A percentile compares a stretch with the other conserved stretches of the same genome.
Evolutionary conservation across 805 yeast genomes (phyloP).

Genomic region (Wickerhamomyces xylosicus): DNA sequence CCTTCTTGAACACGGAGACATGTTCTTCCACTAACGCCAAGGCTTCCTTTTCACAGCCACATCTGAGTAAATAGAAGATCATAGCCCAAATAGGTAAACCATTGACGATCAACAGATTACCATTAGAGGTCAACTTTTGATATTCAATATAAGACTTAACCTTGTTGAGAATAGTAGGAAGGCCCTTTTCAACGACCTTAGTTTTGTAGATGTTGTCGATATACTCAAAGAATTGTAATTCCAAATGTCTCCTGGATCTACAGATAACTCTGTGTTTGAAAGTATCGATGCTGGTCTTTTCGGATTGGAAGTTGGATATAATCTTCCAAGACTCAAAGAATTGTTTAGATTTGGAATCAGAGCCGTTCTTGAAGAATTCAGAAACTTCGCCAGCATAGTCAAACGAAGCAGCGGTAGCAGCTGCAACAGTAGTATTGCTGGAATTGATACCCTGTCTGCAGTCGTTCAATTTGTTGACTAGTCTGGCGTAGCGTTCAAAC

Average conservation of each 20-base stretch:
- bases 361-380: constrained; percentile 44
- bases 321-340: constrained; percentile 68
- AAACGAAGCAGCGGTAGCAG: too few species aligned
- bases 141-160: constrained; percentile 50
- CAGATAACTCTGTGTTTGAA: constrained; percentile 31
- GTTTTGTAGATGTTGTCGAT: constrained; percentile 55
- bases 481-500: constrained; percentile 67
- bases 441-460: constrained; percentile 38
- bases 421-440: constrained; percentile 11
- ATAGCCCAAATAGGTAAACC: constrained; percentile 93
- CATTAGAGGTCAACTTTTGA: constrained; percentile 31
- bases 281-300: constrained; percentile 11
- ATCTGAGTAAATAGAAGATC: constrained; percentile 72
- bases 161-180: constrained; percentile 64
- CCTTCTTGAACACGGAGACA: constrained; percentile 65
- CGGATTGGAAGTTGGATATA: constrained; percentile 29
- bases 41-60: constrained; percentile 77
- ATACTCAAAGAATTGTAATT: constrained; percentile 66
- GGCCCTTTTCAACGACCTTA: constrained; percentile 47
- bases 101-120: constrained; percentile 58
- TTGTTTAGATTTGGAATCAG: constrained; percentile 60
- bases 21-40: constrained; percentile 53
- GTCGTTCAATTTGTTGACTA: constrained; percentile 62
- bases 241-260: constrained; percentile 53
- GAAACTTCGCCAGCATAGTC: constrained; percentile 52